These are phyloP conservation scores for Pleurotus djamor DNA, from an alignment of 768 basidiomycete species.

Conservation along the genomic window DNA sequence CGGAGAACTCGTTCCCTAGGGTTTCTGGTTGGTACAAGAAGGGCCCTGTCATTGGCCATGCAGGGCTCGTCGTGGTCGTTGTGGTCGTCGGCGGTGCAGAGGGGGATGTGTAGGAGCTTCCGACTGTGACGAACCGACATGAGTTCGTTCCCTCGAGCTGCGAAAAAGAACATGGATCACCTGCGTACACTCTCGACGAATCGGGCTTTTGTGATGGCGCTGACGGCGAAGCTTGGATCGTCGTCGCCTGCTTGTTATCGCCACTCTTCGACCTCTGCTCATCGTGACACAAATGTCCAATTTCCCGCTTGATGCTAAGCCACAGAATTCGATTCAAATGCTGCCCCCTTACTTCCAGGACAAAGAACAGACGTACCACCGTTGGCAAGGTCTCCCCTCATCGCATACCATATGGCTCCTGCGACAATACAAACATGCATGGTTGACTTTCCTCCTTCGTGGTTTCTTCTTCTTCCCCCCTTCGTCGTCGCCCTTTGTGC, in stretches of 20 bases:
- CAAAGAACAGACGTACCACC: slow-evolving; percentile 64
- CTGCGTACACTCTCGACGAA: slow-evolving; percentile 39
- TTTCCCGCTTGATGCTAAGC: slow-evolving; percentile 90
- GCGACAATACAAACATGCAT: slow-evolving; percentile 92
- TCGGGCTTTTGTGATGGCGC: slow-evolving; percentile 20
- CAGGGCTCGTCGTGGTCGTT: neutral
- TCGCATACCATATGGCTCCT: slow-evolving; percentile 93
- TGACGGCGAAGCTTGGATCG: slow-evolving; percentile 12
- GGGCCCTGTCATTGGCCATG: slow-evolving; percentile 14
- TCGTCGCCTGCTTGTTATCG: slow-evolving; percentile 33
- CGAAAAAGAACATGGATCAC: slow-evolving; percentile 23
- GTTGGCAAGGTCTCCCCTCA: slow-evolving; percentile 86
- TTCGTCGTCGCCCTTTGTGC: slow-evolving; percentile 29
- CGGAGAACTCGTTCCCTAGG: slow-evolving; percentile 80
- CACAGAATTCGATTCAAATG: neutral
- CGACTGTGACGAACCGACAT: slow-evolving; percentile 20
- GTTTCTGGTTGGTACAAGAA: slow-evolving; percentile 73
- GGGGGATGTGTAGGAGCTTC: slow-evolving; percentile 12
- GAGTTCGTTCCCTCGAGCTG: neutral
- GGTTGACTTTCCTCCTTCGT: slow-evolving; percentile 85
- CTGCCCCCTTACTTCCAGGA: neutral
- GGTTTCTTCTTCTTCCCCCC: slow-evolving; percentile 49
- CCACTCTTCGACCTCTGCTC: slow-evolving; percentile 60
- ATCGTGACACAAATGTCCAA: slow-evolving; percentile 92
- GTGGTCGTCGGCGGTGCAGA: neutral